These are phyloP conservation scores for Aspergillus kassunensis DNA, from an alignment of 495 filamentous ascomycete species.

Conservation along the genomic window DNA sequence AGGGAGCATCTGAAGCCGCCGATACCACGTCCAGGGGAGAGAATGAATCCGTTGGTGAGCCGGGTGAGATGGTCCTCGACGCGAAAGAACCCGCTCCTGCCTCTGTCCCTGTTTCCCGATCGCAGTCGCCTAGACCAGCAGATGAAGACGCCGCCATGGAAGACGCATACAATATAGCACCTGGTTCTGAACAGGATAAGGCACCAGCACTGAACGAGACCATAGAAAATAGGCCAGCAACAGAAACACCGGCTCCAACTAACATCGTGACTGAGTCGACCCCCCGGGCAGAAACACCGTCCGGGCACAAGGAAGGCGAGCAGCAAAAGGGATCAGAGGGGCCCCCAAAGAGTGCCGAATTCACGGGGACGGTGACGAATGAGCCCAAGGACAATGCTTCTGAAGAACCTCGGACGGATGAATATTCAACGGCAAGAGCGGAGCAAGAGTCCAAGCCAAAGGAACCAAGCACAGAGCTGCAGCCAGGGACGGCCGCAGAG, in stretches of 20 bases:
- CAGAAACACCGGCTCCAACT: constrained; percentile 19
- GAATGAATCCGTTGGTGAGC: constrained; percentile 34
- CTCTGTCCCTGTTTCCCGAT: constrained; percentile 30
- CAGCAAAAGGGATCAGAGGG: constrained; percentile 14
- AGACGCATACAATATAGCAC: constrained; percentile 39
- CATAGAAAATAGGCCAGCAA: constrained; percentile 23
- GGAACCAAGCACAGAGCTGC: constrained; percentile 20
- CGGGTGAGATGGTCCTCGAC: constrained; percentile 37
- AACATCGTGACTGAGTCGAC: constrained; percentile 18
- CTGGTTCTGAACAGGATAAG: constrained; percentile 22
- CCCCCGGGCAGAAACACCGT: constrained; percentile 19
- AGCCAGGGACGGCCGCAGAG: constrained; percentile 27
- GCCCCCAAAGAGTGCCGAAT: constrained; percentile 12
- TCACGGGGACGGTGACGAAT: constrained; percentile 5
- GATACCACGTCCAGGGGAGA: constrained; percentile 30
- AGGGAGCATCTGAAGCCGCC: constrained; percentile 20
- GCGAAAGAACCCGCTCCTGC: constrained; percentile 36
- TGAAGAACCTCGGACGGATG: constrained; percentile 18
- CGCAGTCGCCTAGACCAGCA: constrained; percentile 46
- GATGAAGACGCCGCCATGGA: constrained; percentile 65
- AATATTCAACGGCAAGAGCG: constrained; percentile 17
- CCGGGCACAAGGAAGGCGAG: constrained; percentile 23
- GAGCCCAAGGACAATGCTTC: constrained; percentile 17
- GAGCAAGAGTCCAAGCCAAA: constrained; percentile 23
- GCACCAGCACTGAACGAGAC: constrained; percentile 14